Evolutionary conservation across 1,284 basidiomycete genomes (phyloP).

Genomic region (Cutaneotrichosporon daszewskae): DNA sequence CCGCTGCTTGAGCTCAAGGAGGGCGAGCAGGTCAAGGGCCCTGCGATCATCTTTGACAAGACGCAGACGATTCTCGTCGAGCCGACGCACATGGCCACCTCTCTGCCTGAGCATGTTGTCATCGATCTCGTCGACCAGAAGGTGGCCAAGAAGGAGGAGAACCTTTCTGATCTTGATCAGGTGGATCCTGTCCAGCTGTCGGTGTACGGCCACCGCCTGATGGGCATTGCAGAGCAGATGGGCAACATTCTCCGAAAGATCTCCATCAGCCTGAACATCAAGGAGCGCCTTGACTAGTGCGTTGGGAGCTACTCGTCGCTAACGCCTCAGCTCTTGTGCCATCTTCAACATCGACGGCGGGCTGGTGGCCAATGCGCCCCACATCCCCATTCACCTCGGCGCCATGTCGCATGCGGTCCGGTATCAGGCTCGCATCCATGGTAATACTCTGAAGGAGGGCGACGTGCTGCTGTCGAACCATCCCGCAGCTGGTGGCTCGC

Average conservation of each 20-base stretch:
- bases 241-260: constrained; percentile 52
- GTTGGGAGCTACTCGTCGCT: not conserved
- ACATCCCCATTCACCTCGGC: constrained; percentile 38
- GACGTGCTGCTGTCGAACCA: constrained; percentile 52
- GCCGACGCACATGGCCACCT: constrained; percentile 23
- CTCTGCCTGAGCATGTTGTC: constrained; percentile 31
- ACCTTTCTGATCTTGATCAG: constrained; percentile 22
- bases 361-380: constrained; percentile 53
- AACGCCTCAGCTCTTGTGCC: constrained; percentile 43
- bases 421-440: constrained; percentile 32
- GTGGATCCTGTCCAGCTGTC: constrained; percentile 53
- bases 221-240: constrained; percentile 51
- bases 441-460: constrained; percentile 36
- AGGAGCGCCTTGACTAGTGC: constrained; percentile 38
- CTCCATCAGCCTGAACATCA: constrained; percentile 46
- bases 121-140: constrained; percentile 30
- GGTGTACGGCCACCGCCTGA: constrained; percentile 53
- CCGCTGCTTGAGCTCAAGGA: constrained; percentile 27
- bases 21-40: constrained; percentile 35
- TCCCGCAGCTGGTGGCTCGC: constrained; percentile 51
- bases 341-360: constrained; percentile 48
- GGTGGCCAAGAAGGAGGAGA: constrained; percentile 10
- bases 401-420: constrained; percentile 39
- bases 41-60: constrained; percentile 37
- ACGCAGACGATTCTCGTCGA: constrained; percentile 43